Conservation (phyloP, 768 basidiomycete species). For the Boletus rubropictus region DNA sequence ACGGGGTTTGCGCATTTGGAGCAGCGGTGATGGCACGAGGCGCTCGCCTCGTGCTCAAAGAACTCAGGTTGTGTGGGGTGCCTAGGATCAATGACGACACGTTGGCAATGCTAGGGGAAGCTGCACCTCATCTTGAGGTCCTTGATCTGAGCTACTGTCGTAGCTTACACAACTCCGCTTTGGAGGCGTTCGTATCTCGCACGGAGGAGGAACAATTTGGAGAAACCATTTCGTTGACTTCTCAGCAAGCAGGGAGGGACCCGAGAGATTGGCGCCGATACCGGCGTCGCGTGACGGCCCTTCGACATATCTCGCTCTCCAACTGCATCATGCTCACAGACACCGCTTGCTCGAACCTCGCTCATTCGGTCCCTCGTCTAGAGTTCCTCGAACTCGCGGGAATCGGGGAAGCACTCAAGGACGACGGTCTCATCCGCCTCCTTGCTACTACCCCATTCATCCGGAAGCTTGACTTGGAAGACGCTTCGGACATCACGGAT, state of each 20-base stretch:
- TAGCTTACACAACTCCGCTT: conserved; percentile 65
- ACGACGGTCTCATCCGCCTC: conserved; percentile 69
- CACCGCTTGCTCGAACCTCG: conserved; percentile 65
- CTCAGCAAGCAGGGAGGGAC: conserved; percentile 63
- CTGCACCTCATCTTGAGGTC: conserved; percentile 67
- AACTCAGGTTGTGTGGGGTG: conserved; percentile 65
- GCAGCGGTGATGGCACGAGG: conserved; percentile 40
- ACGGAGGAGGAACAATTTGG: conserved; percentile 26
- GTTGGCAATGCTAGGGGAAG: conserved; percentile 62
- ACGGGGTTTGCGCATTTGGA: conserved; percentile 51
- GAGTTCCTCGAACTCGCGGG: conserved; percentile 77
- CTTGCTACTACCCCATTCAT: conserved; percentile 66
- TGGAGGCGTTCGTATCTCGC: conserved; percentile 68
- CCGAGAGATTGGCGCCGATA: conserved; percentile 43
- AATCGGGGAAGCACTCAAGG: conserved; percentile 61
- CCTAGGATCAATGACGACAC: conserved; percentile 52
- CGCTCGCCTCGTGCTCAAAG: conserved; percentile 49
- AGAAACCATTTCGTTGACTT: conserved; percentile 47
- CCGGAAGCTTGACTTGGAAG: conserved; percentile 79
- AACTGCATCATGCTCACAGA: conserved; percentile 69
- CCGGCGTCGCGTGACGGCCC: conserved; percentile 56
- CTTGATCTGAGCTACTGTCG: conserved; percentile 74
- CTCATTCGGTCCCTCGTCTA: conserved; percentile 62
- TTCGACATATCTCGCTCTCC: conserved; percentile 73
- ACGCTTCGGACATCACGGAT: conserved; percentile 70